Evolutionary conservation across 73 alveolate genomes (phyloP).

Genomic region (Paramecium tetraurelia): DNA sequence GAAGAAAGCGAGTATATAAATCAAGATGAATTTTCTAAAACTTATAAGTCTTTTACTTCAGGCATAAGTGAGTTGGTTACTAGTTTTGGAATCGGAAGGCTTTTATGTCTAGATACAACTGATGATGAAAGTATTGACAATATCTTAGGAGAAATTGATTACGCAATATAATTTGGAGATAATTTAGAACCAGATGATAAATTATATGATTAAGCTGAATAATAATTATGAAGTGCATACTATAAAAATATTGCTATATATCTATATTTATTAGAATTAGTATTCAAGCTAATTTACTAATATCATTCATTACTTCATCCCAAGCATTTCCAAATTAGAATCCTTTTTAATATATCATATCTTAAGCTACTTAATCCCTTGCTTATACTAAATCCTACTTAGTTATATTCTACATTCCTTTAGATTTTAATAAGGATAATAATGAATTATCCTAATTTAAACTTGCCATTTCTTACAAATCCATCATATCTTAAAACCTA

Average conservation of each 20-base stretch:
- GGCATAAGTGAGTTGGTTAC: conserved; percentile 4
- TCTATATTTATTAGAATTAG: too few relatives aligned
- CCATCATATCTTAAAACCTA: conserved; percentile 24
- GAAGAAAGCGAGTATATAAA: background rate
- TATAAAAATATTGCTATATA: too few relatives aligned
- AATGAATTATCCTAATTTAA: background rate
- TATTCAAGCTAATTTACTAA: background rate
- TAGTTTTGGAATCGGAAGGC: background rate
- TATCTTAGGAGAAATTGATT: conserved; percentile 47
- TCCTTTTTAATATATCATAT: background rate
- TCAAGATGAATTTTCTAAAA: conserved; percentile 30
- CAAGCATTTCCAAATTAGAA: background rate
- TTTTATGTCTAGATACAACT: conserved; percentile 17
- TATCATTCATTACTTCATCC: conserved; percentile 26
- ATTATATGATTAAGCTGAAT: conserved; percentile 55
- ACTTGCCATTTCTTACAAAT: background rate
- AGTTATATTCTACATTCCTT: background rate
- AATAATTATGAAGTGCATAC: background rate
- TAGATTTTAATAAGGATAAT: background rate
- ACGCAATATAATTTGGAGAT: conserved; percentile 54
- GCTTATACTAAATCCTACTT: background rate
- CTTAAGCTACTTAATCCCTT: background rate
- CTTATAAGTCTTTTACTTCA: conserved; percentile 31
- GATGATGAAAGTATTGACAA: conserved; percentile 53
- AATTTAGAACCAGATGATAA: conserved; percentile 62